phyloP scores from a whole-genome alignment of 1,284 basidiomycete species.

The Stygiomarasmius scandens region DNA sequence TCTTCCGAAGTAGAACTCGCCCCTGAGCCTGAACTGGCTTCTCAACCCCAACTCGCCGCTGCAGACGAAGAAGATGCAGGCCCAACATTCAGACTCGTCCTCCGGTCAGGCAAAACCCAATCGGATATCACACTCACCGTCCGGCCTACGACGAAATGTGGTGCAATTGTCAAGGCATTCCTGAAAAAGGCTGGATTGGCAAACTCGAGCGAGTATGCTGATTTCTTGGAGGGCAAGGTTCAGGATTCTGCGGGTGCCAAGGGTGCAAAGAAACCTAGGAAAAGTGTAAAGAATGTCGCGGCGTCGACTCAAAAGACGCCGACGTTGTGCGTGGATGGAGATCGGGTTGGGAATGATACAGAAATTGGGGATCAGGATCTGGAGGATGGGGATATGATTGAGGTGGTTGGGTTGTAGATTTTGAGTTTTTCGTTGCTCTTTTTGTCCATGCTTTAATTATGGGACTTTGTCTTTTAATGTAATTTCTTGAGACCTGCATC shows the following conservation, averaged over 20 bases:
- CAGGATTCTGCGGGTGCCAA: constrained; percentile 6
- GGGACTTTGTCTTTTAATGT: too few relatives aligned
- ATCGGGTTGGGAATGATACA: constrained; percentile 56
- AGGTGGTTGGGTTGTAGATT: constrained; percentile 61
- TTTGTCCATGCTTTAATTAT: too few relatives aligned
- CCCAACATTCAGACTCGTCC: constrained; percentile 61
- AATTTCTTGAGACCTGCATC: too few relatives aligned
- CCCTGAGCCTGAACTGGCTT: constrained; percentile 20
- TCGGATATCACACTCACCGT: constrained; percentile 67
- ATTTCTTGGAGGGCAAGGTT: constrained; percentile 21
- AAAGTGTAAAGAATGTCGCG: constrained; percentile 29
- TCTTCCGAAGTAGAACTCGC: constrained; percentile 40
- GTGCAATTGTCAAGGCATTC: constrained; percentile 70
- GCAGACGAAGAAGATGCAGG: constrained; percentile 33
- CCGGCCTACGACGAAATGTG: constrained; percentile 72
- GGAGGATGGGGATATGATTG: constrained; percentile 77
- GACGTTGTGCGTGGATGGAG: constrained; percentile 65
- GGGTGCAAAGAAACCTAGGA: constrained; percentile 14
- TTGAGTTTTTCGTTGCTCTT: background rate
- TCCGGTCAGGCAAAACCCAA: constrained; percentile 56
- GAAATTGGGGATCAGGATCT: constrained; percentile 67
- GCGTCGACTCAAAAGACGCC: constrained; percentile 41
- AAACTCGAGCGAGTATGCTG: constrained; percentile 48
- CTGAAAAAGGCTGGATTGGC: constrained; percentile 63
- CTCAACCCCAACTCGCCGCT: constrained; percentile 14